Percentiles rank a stretch among this genome's conserved stretches.
Evolutionary conservation across 1,139 yeast genomes (phyloP).

Genomic region (Pneumocystis canis): DNA sequence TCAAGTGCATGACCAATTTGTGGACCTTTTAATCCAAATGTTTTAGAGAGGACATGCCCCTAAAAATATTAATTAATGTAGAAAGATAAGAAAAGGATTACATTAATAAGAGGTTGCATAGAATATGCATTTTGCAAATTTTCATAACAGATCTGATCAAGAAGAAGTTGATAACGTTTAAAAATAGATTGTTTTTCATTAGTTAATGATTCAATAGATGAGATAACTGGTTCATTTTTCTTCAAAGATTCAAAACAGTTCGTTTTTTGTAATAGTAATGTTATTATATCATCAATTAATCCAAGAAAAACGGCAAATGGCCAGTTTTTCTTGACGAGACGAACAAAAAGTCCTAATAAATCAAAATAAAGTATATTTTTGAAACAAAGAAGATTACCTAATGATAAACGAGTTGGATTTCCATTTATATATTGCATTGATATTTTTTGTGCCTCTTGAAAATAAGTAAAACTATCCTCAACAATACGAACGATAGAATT

Average conservation of each 20-base stretch:
- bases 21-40: slow-evolving; percentile 12
- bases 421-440: not conserved
- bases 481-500: not conserved
- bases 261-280: not conserved
- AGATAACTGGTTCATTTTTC: not conserved
- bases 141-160: slow-evolving; percentile 5
- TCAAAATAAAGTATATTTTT: slow-evolving; percentile 26
- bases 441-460: not conserved
- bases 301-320: slow-evolving; percentile 27
- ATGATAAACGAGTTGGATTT: not conserved
- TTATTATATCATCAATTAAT: not conserved
- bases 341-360: slow-evolving; percentile 48
- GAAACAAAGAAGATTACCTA: not conserved
- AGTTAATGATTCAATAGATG: not conserved
- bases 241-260: not conserved
- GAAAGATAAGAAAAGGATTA: not conserved
- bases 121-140: slow-evolving; percentile 22
- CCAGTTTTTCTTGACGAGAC: slow-evolving; percentile 41
- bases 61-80: not conserved
- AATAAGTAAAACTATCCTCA: slow-evolving; percentile 15
- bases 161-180: slow-evolving; percentile 4
- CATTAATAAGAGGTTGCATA: slow-evolving; percentile 25
- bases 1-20: slow-evolving; percentile 26
- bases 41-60: slow-evolving; percentile 14
- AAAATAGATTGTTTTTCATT: not conserved